Base-by-base conservation (phyloP, 2,329 filamentous ascomycete species). In the Ascochyta pisi region DNA sequence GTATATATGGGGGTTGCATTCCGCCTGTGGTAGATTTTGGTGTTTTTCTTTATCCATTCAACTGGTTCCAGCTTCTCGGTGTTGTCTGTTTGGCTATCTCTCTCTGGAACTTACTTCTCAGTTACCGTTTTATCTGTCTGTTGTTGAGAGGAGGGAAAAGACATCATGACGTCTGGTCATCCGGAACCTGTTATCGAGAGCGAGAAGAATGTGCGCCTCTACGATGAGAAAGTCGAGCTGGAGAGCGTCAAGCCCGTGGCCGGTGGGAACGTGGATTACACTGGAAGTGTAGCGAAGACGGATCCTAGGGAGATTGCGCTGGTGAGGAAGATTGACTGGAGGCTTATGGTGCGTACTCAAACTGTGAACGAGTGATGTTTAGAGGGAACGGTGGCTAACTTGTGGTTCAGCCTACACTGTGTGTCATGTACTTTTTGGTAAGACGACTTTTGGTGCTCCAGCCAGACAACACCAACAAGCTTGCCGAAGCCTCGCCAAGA, bases 381-480 rank as follows among this genome's bases (percentile, higher is more conserved):
- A 1, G 10, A 13, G 15, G 13, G 3, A 31, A 13, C 2, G 8
- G 7, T 12, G 8, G 40, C 54, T 58, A 24, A 62, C 23, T 16
- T 3, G 3, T 13, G 10, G 10, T 19, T 8, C 43, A 72, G 76
- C 79, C 79, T 1, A 77, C 71, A 9, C 50, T 79, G 24, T 77
- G 73, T 54, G 66, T 63, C 4, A 79, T 80, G 78, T 80, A 80
- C 43, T 80, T 74, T 16, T 51, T 69, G 9, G 53, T 51, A 39
- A 51, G 53, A 51, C 10, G 29, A 13, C 1, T 31, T 5, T 31
- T 6, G 12, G 10, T 31, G 4, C 19, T 39, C 24, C 22, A 24
- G 6, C 16, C 12, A 12, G 5, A 2, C 15, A 7, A 12, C 3
- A 26, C 5, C 38, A 27, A 46, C 42, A 56, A 56, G 47, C 42